Percentiles rank a stretch among this genome's conserved stretches.
phyloP scores from a whole-genome alignment of 1,284 basidiomycete species.

The Cystobasidium pallidum region DNA sequence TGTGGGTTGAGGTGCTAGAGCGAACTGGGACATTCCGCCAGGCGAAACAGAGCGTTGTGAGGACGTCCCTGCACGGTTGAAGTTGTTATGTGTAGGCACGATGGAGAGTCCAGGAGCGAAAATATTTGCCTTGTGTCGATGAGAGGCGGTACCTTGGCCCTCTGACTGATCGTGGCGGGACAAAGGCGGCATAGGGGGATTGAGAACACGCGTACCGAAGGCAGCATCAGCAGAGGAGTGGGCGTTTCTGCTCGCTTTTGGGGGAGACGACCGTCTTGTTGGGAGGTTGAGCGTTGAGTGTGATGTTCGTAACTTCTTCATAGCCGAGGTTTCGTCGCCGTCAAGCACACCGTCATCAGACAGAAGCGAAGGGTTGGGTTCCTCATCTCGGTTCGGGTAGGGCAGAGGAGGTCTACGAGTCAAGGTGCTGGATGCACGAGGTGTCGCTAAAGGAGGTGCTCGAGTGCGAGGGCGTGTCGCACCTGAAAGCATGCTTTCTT shows the following conservation, averaged over 20 bases:
- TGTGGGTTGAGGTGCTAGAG: conserved; percentile 8
- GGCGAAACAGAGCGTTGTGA: conserved; percentile 32
- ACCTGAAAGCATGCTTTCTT: conserved; percentile 23
- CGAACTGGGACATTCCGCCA: conserved; percentile 9
- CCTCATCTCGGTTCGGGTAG: not conserved
- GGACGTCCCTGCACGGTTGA: conserved; percentile 1
- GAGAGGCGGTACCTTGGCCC: not conserved
- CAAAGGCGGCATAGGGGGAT: conserved; percentile 11
- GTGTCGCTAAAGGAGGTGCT: not conserved
- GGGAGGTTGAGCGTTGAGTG: conserved; percentile 40
- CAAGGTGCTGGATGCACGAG: conserved; percentile 4
- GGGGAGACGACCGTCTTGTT: not conserved
- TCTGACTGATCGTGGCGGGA: not conserved
- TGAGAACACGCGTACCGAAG: not conserved
- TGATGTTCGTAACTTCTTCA: conserved; percentile 26
- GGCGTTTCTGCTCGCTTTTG: not conserved
- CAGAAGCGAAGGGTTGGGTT: conserved; percentile 6
- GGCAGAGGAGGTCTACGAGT: not conserved
- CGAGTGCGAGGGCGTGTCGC: not conserved
- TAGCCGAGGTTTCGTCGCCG: not conserved
- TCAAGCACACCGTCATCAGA: conserved; percentile 3
- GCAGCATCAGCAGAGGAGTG: conserved; percentile 24
- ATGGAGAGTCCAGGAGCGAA: conserved; percentile 3
- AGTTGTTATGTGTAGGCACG: not conserved
- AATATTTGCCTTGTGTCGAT: conserved; percentile 10